Percentiles rank a stretch among this genome's conserved stretches.
phyloP scores from a whole-genome alignment of 345 rosid species.

The Salix suchowensis region DNA sequence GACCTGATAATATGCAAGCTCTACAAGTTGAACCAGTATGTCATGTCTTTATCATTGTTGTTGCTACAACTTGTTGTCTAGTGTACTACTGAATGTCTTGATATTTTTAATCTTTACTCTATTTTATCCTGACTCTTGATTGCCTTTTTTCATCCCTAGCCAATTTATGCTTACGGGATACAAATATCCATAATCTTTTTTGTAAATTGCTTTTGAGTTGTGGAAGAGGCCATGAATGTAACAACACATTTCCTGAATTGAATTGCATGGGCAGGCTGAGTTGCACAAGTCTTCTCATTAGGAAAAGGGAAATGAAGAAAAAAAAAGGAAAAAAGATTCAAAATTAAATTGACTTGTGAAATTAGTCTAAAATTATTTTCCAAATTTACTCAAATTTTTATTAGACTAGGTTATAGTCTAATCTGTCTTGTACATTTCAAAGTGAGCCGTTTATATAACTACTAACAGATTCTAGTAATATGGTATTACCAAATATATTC shows the following conservation, averaged over 20 bases:
- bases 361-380: background rate
- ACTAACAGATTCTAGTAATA: background rate
- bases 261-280: background rate
- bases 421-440: background rate
- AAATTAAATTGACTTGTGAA: background rate
- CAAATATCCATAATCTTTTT: background rate
- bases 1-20: constrained; percentile 99
- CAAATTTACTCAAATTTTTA: background rate
- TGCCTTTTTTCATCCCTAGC: background rate
- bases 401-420: background rate
- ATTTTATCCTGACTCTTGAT: background rate
- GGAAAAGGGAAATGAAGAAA: background rate
- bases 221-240: background rate
- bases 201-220: background rate
- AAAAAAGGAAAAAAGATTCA: background rate
- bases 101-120: background rate
- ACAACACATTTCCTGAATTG: background rate
- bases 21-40: constrained; percentile 93
- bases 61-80: background rate
- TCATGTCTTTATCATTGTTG: constrained; percentile 7
- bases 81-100: background rate
- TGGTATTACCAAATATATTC: background rate
- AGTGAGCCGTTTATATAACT: background rate
- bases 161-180: background rate
- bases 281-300: background rate